A percentile compares a stretch with the other conserved stretches of the same genome.
phyloP scores from a whole-genome alignment of 1,284 basidiomycete species.

The Thecaphora frezii region DNA sequence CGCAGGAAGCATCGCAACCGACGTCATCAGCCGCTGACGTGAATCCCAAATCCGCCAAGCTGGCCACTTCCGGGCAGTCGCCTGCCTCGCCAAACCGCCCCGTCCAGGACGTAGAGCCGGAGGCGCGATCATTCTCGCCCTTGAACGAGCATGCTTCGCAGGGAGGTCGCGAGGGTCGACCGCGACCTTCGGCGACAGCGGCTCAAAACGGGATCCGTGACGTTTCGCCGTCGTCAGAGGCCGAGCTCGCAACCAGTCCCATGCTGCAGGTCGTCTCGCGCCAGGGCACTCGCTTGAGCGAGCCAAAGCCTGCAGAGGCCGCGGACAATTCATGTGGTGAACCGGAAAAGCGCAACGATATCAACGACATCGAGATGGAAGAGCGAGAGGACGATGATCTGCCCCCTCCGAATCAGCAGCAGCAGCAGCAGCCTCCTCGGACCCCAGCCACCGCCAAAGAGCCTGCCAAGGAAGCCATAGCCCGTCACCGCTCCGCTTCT shows the following conservation, averaged over 20 bases:
- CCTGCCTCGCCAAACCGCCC: no score
- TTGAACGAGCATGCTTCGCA: not conserved
- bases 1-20: constrained; percentile 6
- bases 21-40: no score
- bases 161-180: no score
- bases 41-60: no score
- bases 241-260: constrained; percentile 33
- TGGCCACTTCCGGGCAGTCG: no score
- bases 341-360: no score
- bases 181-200: no score
- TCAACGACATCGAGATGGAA: not conserved
- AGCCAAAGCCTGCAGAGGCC: no score
- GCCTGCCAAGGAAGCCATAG: not conserved
- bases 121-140: constrained; percentile 19
- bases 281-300: no score
- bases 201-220: constrained; percentile 6
- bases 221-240: constrained; percentile 25
- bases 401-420: constrained; percentile 1
- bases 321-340: no score
- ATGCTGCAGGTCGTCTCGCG: constrained; percentile 26
- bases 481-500: constrained; percentile 14
- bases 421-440: not conserved
- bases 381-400: constrained; percentile 3
- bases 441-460: not conserved
- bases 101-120: constrained; percentile 12